Percentiles rank a stretch among this genome's conserved stretches.
phyloP scores from a whole-genome alignment of 2,329 filamentous ascomycete species.

The Fusarium albidum region DNA sequence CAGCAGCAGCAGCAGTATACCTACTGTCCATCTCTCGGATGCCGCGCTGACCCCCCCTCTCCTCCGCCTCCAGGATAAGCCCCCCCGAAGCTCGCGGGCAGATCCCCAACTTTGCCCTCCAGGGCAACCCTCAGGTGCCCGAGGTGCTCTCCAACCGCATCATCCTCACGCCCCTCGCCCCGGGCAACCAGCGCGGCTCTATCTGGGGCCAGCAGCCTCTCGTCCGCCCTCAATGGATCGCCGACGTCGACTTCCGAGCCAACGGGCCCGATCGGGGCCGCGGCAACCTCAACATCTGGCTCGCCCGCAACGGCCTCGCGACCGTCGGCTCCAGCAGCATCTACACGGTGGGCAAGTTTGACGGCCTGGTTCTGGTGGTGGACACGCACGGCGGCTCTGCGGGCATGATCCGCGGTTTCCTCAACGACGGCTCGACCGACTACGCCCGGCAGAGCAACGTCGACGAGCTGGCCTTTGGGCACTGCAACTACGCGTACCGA shows the following conservation, averaged over 20 bases:
- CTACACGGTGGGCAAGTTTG: constrained; percentile 85
- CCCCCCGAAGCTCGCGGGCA: constrained; percentile 58
- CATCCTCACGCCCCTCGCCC: constrained; percentile 87
- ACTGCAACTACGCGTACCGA: constrained; percentile 90
- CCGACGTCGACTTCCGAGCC: constrained; percentile 87
- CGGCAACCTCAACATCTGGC: constrained; percentile 95
- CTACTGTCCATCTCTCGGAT: background rate
- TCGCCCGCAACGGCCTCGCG: constrained; percentile 73
- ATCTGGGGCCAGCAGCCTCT: constrained; percentile 77
- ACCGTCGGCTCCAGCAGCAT: constrained; percentile 77
- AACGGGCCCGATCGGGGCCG: constrained; percentile 84
- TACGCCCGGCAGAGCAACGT: constrained; percentile 78
- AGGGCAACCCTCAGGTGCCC: constrained; percentile 62
- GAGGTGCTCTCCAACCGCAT: constrained; percentile 86
- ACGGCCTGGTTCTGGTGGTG: constrained; percentile 87
- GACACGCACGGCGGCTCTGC: constrained; percentile 81
- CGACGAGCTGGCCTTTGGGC: constrained; percentile 88
- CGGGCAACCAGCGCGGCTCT: constrained; percentile 84
- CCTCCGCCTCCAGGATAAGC: constrained; percentile 63
- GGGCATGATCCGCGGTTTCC: constrained; percentile 87
- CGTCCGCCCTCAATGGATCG: constrained; percentile 75
- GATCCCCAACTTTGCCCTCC: constrained; percentile 63
- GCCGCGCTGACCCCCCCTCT: constrained; percentile 20
- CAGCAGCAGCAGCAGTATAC: too few species aligned
- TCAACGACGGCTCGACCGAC: constrained; percentile 89